A percentile compares a stretch with the other conserved stretches of the same genome.
Evolutionary conservation across 192 early-diverging fungal species (phyloP).

Genomic region (Linnemannia schmuckeri): DNA sequence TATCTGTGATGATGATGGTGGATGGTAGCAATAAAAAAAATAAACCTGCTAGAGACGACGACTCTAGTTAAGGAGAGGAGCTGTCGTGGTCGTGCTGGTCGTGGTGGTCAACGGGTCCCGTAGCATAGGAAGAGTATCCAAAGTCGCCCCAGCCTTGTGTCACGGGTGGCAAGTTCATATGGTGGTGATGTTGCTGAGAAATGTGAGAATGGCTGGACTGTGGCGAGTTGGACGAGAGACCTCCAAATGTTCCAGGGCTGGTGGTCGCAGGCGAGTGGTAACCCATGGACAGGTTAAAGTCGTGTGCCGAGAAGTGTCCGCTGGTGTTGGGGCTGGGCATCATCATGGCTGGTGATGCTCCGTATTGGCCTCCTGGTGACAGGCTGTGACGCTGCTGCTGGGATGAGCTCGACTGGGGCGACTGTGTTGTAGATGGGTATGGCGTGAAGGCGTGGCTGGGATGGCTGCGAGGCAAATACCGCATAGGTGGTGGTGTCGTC

Average conservation of each 20-base stretch:
- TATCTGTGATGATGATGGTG: constrained; percentile 1
- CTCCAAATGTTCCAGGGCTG: constrained; percentile 41
- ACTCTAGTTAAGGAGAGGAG: constrained; percentile 34
- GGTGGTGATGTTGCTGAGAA: constrained; percentile 26
- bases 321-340: constrained; percentile 49
- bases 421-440: constrained; percentile 44
- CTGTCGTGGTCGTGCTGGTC: constrained; percentile 50
- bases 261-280: constrained; percentile 54
- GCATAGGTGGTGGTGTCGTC: constrained; percentile 50
- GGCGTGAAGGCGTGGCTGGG: constrained; percentile 31
- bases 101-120: constrained; percentile 47
- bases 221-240: constrained; percentile 29
- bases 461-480: constrained; percentile 31
- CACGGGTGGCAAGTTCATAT: constrained; percentile 36
- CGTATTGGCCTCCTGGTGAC: constrained; percentile 39
- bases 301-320: constrained; percentile 40
- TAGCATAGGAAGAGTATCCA: constrained; percentile 39
- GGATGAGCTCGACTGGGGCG: constrained; percentile 40
- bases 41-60: neutral
- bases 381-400: constrained; percentile 52
- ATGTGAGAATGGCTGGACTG: constrained; percentile 34
- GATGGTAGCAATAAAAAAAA: neutral
- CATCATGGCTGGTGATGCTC: constrained; percentile 54
- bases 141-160: constrained; percentile 53
- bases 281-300: constrained; percentile 51